Percentiles rank a stretch among this genome's conserved stretches.
Conservation (phyloP, 1,139 yeast species). For the Schwanniomyces etchellsii region DNA sequence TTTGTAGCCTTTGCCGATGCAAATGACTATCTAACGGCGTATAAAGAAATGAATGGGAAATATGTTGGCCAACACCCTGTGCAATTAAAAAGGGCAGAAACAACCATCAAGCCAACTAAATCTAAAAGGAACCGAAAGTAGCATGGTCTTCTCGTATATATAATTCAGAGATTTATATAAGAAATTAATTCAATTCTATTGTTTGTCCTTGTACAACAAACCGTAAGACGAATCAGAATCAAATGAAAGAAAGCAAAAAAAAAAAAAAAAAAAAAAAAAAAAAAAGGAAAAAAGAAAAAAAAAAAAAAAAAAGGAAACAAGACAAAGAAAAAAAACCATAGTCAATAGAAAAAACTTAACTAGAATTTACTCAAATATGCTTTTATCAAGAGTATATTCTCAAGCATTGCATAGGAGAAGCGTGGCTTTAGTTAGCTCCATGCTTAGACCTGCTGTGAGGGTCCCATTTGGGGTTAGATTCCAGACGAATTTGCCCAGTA, state of each 20-base stretch:
- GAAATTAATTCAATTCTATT: no score
- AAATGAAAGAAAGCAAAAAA: not conserved
- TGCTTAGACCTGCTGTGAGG: no score
- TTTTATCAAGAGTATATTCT: no score
- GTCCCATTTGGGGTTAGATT: slow-evolving; percentile 11
- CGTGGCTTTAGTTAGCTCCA: no score
- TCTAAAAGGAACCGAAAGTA: slow-evolving; percentile 8
- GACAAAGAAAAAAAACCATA: no score
- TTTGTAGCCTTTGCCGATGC: slow-evolving; percentile 61
- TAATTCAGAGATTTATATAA: no score
- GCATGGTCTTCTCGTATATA: no score
- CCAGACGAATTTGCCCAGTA: slow-evolving; percentile 25
- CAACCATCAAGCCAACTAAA: slow-evolving; percentile 31
- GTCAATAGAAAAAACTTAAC: no score
- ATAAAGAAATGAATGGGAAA: slow-evolving; percentile 71
- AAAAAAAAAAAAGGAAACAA: no score
- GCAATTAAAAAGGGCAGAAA: slow-evolving; percentile 61
- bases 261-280: not conserved
- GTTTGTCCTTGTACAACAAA: no score
- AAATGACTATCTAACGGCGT: slow-evolving; percentile 63
- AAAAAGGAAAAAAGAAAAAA: not conserved
- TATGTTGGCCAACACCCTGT: slow-evolving; percentile 74
- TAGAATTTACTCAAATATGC: no score
- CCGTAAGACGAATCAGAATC: not conserved
- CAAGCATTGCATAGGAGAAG: no score